Percentiles rank a stretch among this genome's conserved stretches.
These are phyloP conservation scores for Sideroxylon spinosum DNA, from an alignment of 179 eudicot species.

Conservation along the genomic window DNA sequence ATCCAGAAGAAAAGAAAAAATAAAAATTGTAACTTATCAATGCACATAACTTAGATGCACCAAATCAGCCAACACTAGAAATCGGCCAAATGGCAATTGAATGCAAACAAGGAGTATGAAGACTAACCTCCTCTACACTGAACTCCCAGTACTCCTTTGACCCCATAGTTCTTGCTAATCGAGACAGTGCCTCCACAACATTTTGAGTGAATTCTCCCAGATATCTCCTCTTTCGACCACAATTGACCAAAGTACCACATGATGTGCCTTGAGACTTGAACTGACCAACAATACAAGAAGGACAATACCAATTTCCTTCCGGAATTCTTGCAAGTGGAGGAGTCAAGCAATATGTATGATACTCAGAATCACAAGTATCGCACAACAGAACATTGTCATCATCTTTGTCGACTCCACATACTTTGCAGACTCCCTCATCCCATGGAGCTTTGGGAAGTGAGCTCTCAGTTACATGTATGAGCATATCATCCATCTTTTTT, in stretches of 20 bases:
- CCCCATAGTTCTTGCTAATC: conserved; percentile 56
- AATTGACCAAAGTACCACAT: conserved; percentile 37
- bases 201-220: conserved; percentile 52
- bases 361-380: conserved; percentile 93
- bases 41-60: conserved; percentile 3
- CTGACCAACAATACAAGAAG: conserved; percentile 67
- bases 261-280: conserved; percentile 28
- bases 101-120: not conserved
- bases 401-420: conserved; percentile 91
- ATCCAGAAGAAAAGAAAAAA: not conserved
- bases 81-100: not conserved
- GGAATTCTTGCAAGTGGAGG: conserved; percentile 93
- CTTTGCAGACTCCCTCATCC: conserved; percentile 95
- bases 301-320: conserved; percentile 96
- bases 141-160: conserved; percentile 81
- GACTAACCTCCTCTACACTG: conserved; percentile 76
- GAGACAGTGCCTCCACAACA: conserved; percentile 53
- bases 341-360: conserved; percentile 79
- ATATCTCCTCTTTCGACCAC: conserved; percentile 35
- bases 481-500: conserved; percentile 47
- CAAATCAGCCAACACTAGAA: not conserved
- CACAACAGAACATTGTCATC: conserved; percentile 87
- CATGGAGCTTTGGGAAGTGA: conserved; percentile 83
- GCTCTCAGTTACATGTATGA: conserved; percentile 38
- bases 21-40: not conserved